phyloP scores from a whole-genome alignment of 768 basidiomycete species.

The Hemileccinum impolitum region DNA sequence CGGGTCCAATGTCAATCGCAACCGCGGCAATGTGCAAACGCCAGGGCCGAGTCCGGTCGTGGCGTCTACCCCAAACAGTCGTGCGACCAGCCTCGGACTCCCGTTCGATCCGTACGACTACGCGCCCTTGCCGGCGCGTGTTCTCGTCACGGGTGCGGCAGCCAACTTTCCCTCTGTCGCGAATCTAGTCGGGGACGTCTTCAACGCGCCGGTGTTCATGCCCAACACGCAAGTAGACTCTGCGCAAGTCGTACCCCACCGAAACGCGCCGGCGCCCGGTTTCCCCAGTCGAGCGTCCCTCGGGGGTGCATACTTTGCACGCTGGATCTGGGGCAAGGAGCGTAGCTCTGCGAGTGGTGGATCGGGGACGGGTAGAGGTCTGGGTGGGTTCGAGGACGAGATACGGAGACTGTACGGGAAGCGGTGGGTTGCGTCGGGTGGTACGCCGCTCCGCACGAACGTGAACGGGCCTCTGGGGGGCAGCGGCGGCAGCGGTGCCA shows the following conservation, averaged over 20 bases:
- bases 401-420: slow-evolving; percentile 49
- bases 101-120: slow-evolving; percentile 79
- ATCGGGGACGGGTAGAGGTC: slow-evolving; percentile 26
- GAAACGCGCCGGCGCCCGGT: slow-evolving; percentile 68
- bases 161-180: slow-evolving; percentile 83
- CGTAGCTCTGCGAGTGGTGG: slow-evolving; percentile 29
- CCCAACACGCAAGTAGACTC: slow-evolving; percentile 74
- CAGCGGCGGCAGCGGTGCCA: slow-evolving; percentile 45
- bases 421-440: slow-evolving; percentile 69
- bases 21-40: slow-evolving; percentile 31
- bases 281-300: slow-evolving; percentile 56
- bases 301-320: slow-evolving; percentile 60
- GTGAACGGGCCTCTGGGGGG: slow-evolving; percentile 40
- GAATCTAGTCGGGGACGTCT: slow-evolving; percentile 76
- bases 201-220: slow-evolving; percentile 78
- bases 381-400: slow-evolving; percentile 78
- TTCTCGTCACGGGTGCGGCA: slow-evolving; percentile 75
- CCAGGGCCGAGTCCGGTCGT: slow-evolving; percentile 26
- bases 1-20: slow-evolving; percentile 37
- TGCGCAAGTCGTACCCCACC: slow-evolving; percentile 64
- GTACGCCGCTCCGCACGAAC: slow-evolving; percentile 56
- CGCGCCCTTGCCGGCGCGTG: slow-evolving; percentile 56
- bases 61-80: slow-evolving; percentile 18
- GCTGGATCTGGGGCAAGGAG: slow-evolving; percentile 84
- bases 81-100: slow-evolving; percentile 50